Conservation (phyloP, 768 basidiomycete genomes). For the Melanogaster broomeanus region DNA sequence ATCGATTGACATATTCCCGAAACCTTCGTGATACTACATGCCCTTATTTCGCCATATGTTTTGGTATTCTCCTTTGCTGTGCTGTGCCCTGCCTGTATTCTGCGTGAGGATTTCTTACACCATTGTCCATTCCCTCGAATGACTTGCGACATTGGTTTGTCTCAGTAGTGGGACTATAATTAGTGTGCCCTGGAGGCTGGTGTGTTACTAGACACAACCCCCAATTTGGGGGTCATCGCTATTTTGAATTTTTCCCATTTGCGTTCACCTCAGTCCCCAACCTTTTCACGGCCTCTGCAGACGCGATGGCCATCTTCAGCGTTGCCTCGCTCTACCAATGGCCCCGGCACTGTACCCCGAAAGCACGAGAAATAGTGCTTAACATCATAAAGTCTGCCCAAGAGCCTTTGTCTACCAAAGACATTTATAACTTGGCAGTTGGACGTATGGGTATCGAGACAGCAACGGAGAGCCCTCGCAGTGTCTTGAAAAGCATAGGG, state of each 20-base stretch:
- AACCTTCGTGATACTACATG: background rate
- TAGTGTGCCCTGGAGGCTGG: no score
- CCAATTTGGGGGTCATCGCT: background rate
- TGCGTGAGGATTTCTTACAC: no score
- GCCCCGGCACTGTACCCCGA: conserved; percentile 23
- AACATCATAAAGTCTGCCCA: conserved; percentile 21
- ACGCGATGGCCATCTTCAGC: conserved; percentile 10
- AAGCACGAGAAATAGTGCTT: conserved; percentile 19
- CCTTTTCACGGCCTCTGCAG: background rate
- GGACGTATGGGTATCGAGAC: conserved; percentile 6
- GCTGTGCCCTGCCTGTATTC: no score
- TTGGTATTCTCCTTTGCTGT: background rate
- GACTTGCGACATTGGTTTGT: no score
- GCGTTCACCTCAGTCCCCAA: background rate
- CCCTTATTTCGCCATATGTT: background rate
- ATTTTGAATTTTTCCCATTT: background rate
- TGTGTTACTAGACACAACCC: no score
- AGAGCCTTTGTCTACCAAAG: conserved; percentile 25
- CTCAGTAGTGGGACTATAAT: no score
- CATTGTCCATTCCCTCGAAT: no score
- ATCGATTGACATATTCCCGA: conserved; percentile 29
- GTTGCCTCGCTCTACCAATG: conserved; percentile 22
- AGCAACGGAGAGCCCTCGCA: background rate
- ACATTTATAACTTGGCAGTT: conserved; percentile 25
- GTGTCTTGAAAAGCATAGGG: background rate